Base-by-base conservation (phyloP, 2,329 filamentous ascomycete species). In the Rhinocladiella mackenziei region DNA sequence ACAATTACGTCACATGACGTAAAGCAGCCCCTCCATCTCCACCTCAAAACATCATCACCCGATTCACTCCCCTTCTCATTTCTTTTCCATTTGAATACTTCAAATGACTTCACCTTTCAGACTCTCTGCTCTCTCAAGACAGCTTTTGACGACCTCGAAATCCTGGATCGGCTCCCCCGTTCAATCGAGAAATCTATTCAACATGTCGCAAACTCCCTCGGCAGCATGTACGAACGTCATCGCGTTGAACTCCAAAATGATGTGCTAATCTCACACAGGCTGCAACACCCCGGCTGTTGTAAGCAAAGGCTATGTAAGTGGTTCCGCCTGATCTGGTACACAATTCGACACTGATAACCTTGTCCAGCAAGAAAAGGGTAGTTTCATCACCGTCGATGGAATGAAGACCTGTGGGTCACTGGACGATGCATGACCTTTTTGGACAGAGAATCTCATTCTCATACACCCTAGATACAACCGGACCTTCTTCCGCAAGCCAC, bases 301-400 rank as follows among this genome's bases (percentile, higher is more conserved):
- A 5, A 45, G 46, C 37, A 39, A 46, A 32, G 50, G 43, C 36
- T 53, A 53, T 20, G 44, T 47, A 28, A 15, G 23, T 25, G 9
- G 6, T 26, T 31, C 23, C 30, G 17, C 17, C 18, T 11, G 13
- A 15, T 11, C 22, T n/a, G 3, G 3, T n/a, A 7, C 11, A 31
- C 25, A 33, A 31, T 7, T 6, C 11, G 7, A 23, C 26, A 19
- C 15, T 34, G 35, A 32, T 22, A 22, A 6, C 4, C 18, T 38
- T 17, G 8, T 25, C n/a, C 19, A 47, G 44, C 36, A 50, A 43
- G 46, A 53, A 30, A 81, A 81, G 63, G 78, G 78, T 39, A 65
- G 74, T 55, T 82, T 74, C 58, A 77, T 73, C 56, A 74, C 71
- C 44, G 67, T 79, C 57, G 72, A 78, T 64, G 78, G 78, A 53